These are phyloP conservation scores for Fusarium sterilihyphosum DNA, from an alignment of 2,329 filamentous ascomycete genomes.

Conservation along the genomic window DNA sequence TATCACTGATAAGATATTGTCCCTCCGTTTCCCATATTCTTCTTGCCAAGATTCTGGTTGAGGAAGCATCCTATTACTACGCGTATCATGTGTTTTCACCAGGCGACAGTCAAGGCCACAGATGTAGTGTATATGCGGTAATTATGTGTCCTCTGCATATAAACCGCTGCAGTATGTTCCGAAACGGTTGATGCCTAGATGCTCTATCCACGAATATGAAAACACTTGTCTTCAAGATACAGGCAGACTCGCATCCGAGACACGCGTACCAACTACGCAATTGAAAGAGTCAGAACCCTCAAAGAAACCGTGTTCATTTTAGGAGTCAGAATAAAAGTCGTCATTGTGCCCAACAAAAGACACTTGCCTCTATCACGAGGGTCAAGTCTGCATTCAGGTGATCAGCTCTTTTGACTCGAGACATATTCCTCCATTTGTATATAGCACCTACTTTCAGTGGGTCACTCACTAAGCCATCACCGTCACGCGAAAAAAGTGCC, in stretches of 20 bases:
- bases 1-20: background rate
- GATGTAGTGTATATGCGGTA: background rate
- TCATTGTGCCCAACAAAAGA: background rate
- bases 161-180: background rate
- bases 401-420: slow-evolving; percentile 6
- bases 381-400: slow-evolving; percentile 21
- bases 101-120: background rate
- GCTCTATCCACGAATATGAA: background rate
- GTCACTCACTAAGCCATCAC: slow-evolving; percentile 19
- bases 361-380: slow-evolving; percentile 22
- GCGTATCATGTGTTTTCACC: background rate
- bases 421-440: background rate
- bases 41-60: background rate
- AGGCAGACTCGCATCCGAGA: slow-evolving; percentile 2
- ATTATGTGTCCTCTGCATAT: background rate
- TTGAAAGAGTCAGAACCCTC: background rate
- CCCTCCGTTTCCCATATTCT: too few relatives aligned
- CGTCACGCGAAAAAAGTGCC: slow-evolving; percentile 24
- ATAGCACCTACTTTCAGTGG: slow-evolving; percentile 1
- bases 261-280: background rate
- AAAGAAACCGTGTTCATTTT: slow-evolving; percentile 14
- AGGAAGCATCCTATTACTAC: background rate
- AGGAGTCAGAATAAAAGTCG: background rate
- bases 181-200: slow-evolving; percentile 1
- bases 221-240: slow-evolving; percentile 14